phyloP scores from a whole-genome alignment of 768 basidiomycete genomes.

The Lepiota venenata region DNA sequence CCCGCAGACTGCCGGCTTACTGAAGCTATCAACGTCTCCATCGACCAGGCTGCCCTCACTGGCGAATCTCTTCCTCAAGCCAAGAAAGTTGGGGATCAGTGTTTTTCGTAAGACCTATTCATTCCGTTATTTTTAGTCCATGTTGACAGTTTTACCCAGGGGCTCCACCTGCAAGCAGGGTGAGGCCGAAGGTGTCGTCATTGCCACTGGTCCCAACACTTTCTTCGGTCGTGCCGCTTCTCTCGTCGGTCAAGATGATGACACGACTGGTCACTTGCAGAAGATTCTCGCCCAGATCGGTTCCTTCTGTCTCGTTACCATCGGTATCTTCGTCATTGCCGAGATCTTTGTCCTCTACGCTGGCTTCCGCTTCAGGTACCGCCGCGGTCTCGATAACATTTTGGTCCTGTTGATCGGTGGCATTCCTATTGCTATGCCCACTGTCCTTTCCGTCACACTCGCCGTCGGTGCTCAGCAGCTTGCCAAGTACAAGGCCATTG shows the following conservation, averaged over 20 bases:
- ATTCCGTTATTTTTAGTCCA: conserved; percentile 4
- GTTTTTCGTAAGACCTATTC: conserved; percentile 82
- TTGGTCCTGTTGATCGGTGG: conserved; percentile 99
- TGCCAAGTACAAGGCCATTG: conserved; percentile 99
- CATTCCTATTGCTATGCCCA: conserved; percentile 99
- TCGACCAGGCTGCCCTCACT: conserved; percentile 97
- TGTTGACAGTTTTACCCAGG: conserved; percentile 32
- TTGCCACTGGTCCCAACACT: conserved; percentile 96
- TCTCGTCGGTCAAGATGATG: conserved; percentile 96
- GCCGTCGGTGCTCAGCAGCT: conserved; percentile 99
- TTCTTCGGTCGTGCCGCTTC: conserved; percentile 99
- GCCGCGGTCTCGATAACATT: conserved; percentile 95
- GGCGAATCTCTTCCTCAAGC: conserved; percentile 92
- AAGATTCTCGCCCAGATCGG: conserved; percentile 98
- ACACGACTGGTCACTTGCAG: conserved; percentile 97
- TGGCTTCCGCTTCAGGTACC: conserved; percentile 87
- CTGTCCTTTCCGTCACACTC: conserved; percentile 95
- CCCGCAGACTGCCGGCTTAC: conserved; percentile 97
- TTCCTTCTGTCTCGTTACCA: conserved; percentile 93
- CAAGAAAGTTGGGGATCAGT: conserved; percentile 94
- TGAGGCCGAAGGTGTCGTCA: conserved; percentile 98
- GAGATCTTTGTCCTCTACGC: conserved; percentile 95
- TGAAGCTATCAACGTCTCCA: conserved; percentile 96
- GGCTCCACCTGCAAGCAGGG: conserved; percentile 99
- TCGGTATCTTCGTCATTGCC: conserved; percentile 92